These are phyloP conservation scores for Lantana camara DNA, from an alignment of 257 asterid genomes.

Conservation along the genomic window DNA sequence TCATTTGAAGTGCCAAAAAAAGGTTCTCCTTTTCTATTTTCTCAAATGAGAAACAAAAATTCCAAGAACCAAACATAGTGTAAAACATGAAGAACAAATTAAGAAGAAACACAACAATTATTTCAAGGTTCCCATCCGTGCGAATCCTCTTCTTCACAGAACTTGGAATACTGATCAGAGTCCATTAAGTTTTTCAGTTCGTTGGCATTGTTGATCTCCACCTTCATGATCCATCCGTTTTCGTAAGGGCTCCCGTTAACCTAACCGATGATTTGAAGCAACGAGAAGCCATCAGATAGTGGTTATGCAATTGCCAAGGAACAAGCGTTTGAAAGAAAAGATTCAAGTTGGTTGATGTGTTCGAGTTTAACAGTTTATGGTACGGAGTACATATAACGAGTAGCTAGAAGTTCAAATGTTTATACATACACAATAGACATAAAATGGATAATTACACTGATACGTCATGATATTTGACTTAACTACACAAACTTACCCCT, in stretches of 20 bases:
- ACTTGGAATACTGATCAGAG: slow-evolving; percentile 51
- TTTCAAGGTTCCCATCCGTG: slow-evolving; percentile 39
- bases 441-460: neutral
- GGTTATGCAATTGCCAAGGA: neutral
- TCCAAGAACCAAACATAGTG: too few relatives aligned
- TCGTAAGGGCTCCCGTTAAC: slow-evolving; percentile 62
- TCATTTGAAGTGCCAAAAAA: too few relatives aligned
- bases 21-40: too few relatives aligned
- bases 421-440: neutral
- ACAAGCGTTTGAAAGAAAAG: neutral
- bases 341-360: too few relatives aligned
- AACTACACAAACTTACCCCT: too few relatives aligned
- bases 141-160: slow-evolving; percentile 61
- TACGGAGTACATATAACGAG: neutral
- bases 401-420: neutral
- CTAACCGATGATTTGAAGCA: slow-evolving; percentile 22
- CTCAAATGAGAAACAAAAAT: too few relatives aligned
- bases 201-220: slow-evolving; percentile 48
- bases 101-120: too few relatives aligned
- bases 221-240: slow-evolving; percentile 80
- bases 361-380: neutral
- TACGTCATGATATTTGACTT: too few relatives aligned
- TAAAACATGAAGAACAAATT: too few relatives aligned
- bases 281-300: neutral
- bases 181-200: slow-evolving; percentile 53